Base-by-base conservation (phyloP, 2,329 filamentous ascomycete species). In the Aspergillus sp. region DNA sequence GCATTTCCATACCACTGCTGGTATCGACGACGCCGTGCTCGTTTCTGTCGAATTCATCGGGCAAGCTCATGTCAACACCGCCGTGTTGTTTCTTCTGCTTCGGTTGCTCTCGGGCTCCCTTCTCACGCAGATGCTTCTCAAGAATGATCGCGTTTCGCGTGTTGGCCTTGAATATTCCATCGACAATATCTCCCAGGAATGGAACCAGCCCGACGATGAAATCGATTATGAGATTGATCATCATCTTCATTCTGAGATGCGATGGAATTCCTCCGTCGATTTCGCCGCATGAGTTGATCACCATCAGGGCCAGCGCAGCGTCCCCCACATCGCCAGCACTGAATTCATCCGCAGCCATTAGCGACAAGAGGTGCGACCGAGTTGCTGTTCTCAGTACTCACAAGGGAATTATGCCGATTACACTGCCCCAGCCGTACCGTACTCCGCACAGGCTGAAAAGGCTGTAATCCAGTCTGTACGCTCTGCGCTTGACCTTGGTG, bases 381-480 rank as follows among this genome's bases (percentile, higher is more conserved):
- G 15, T 30, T 19, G 14, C n/a, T 35, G 10, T 4, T n/a, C n/a
- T 22, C n/a, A 43, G 8, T 35, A 72, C 82, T 70, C 71, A 86
- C 74, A 75, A 75, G 47, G 91, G 91, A 34, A 96, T 60, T 5
- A 96, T 55, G 10, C 80, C 91, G 48, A 96, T 84, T 36, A 94
- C 74, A 47, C 80, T 82, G 32, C 83, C 77, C 86, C 86, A 95
- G 34, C 91, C 91, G 53, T 96, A 88, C 36, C 80, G 75, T 37
- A 93, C 72, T 26, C 86, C 86, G 43, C 82, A 75, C 52, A 85
- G 75, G 51, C 75, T 86, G 66, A 89, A 93, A 4, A 94, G 73
- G 34, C 74, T 75, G 68, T 86, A 82, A 59, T 96, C 91, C 15
- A 95, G 74, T 24, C 77, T 73, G 61, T 94, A 93, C 20, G 91